These are phyloP conservation scores for Pestalotiopsis sp. DNA, from an alignment of 2,329 filamentous ascomycete genomes.

Conservation along the genomic window DNA sequence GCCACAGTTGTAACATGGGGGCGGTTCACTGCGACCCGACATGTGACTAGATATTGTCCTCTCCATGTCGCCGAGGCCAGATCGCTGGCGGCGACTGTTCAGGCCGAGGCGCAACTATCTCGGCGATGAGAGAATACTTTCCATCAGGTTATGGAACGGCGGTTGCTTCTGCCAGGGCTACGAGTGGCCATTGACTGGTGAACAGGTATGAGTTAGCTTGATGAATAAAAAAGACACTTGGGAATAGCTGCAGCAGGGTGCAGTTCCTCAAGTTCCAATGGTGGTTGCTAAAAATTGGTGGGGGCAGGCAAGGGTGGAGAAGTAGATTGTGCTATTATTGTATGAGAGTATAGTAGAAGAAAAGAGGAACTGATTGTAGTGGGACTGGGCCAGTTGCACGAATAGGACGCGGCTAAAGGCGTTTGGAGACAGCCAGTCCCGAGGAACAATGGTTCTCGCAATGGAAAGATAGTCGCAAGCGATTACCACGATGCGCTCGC, in stretches of 20 bases:
- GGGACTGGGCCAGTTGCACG: not conserved
- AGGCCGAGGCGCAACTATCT: not conserved
- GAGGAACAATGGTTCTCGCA: not conserved
- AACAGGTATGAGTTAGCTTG: not conserved
- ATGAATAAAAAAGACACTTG: not conserved
- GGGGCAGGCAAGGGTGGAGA: not conserved
- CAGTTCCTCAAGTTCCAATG: not conserved
- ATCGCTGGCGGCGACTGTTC: not conserved
- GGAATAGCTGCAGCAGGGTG: not conserved
- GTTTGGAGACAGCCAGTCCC: not conserved
- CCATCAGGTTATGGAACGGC: not conserved
- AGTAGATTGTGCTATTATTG: not conserved
- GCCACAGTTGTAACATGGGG: constrained; percentile 33
- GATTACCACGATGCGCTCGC: too few relatives aligned
- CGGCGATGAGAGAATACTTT: not conserved
- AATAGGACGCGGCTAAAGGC: not conserved
- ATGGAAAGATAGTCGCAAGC: too few relatives aligned
- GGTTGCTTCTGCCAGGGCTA: not conserved
- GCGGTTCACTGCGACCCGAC: constrained; percentile 25
- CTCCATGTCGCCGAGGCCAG: constrained; percentile 20
- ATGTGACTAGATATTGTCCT: constrained; percentile 26
- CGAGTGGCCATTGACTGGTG: not conserved
- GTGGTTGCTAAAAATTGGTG: not conserved
- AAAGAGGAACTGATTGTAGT: not conserved
- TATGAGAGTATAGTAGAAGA: not conserved